These are phyloP conservation scores for Echeveria elegans DNA, from an alignment of 164 flowering plant genomes.

Conservation along the genomic window DNA sequence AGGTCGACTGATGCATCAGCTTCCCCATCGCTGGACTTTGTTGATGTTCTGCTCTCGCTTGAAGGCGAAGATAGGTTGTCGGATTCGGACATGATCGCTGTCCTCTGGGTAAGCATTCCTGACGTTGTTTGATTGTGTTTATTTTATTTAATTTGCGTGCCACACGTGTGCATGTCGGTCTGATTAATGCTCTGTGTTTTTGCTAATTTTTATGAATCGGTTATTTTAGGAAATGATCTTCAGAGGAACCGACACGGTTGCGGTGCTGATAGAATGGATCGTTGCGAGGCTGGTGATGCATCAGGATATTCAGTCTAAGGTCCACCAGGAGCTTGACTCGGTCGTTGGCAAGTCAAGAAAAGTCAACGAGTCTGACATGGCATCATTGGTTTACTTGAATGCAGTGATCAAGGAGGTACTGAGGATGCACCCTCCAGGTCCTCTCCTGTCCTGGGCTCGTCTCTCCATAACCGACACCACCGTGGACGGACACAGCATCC, in stretches of 20 bases:
- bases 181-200: not conserved
- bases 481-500: conserved; percentile 56
- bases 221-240: conserved; percentile 60
- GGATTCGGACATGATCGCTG: conserved; percentile 54
- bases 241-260: conserved; percentile 56
- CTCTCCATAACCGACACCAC: conserved; percentile 46
- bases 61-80: conserved; percentile 42
- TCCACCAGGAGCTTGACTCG: conserved; percentile 40
- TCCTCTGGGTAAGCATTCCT: conserved; percentile 49
- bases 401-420: conserved; percentile 58
- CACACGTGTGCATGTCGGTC: not conserved
- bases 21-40: conserved; percentile 47
- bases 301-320: conserved; percentile 38
- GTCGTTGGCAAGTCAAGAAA: conserved; percentile 35
- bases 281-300: conserved; percentile 53
- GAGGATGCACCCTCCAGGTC: conserved; percentile 68
- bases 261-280: conserved; percentile 57
- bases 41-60: conserved; percentile 49
- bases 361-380: conserved; percentile 29
- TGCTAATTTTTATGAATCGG: not conserved
- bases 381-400: conserved; percentile 26
- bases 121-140: not conserved
- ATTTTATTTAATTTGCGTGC: not conserved
- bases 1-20: not conserved
- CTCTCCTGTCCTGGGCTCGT: conserved; percentile 66